Base-by-base conservation (phyloP, 2,329 filamentous ascomycete species). In the Remersonia thermophila region DNA sequence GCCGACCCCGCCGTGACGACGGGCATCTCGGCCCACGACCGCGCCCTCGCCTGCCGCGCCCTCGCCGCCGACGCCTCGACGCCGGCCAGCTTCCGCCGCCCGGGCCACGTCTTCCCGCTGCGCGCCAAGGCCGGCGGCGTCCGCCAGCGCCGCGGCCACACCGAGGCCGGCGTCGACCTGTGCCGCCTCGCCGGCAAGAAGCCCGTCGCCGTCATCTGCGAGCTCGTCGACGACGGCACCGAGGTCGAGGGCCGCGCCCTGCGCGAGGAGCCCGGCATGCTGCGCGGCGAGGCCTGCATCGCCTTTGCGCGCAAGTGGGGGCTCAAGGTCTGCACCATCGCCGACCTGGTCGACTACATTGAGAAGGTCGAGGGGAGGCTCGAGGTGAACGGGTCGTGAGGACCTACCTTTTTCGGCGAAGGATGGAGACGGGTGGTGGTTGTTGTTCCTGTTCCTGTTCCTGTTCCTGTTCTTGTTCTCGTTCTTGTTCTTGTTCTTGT, bases 241-340 rank as follows among this genome's bases (percentile, higher is more conserved):
- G 73, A 77, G 57, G 70, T 85, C 3, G 63, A 66, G 10, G 86
- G 85, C 0, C 67, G 69, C 51, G 71, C 84, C 1, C 64, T 82
- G 51, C 66, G 77, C 47, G 57, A 58, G 9, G 77, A 72, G 14
- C 73, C 78, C n/a, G 84, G 81, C 17, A 98, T 98, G 91, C 79
- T 96, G 77, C 66, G 86, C 48, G 76, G 85, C 45, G 85, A 94
- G 63, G 83, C 75, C 27, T 95, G 87, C 62, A 66, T 98, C 53
- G 72, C 68, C 34, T 98, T 98, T 69, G 91, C 86, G 18, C 76
- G 77, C 59, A 77, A 71, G 60, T 96, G 82, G 77, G 86, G 86
- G 4, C 66, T 98, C 49, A 91, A 82, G 66, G 85, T 93, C 40
- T 93, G 87, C 62, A 96, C 91, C 20, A 96, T 98, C 61, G 86